These are phyloP conservation scores for Periconia digitata DNA, from an alignment of 2,329 filamentous ascomycete species.

Conservation along the genomic window DNA sequence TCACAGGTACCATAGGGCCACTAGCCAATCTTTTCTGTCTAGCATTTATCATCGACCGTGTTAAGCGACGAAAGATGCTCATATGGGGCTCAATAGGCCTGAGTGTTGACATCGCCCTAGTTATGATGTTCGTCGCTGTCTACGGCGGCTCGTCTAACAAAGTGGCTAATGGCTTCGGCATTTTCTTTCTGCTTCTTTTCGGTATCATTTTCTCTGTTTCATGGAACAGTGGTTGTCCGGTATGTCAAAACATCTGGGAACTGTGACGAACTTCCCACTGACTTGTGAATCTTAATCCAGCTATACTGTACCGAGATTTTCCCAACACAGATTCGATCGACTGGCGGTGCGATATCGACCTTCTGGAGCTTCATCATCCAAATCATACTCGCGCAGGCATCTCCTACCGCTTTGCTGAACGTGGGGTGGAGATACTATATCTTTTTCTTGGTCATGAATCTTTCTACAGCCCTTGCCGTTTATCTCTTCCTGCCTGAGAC, in stretches of 20 bases:
- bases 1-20: not conserved
- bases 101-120: not conserved
- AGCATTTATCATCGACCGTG: not conserved
- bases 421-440: not conserved
- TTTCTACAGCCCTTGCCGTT: not conserved
- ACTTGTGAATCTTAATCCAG: too few species aligned
- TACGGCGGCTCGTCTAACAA: not conserved
- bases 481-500: not conserved
- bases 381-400: not conserved
- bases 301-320: constrained; percentile 1
- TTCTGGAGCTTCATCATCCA: not conserved
- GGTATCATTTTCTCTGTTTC: not conserved
- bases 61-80: not conserved
- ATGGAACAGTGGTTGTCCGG: not conserved
- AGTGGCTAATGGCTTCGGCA: not conserved
- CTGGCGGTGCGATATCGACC: not conserved
- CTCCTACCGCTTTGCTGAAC: not conserved
- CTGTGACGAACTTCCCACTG: too few species aligned
- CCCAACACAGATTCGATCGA: not conserved
- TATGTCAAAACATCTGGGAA: too few species aligned
- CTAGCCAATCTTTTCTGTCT: not conserved
- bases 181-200: not conserved
- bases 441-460: not conserved
- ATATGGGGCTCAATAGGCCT: not conserved
- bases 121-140: not conserved